A percentile compares a stretch with the other conserved stretches of the same genome.
Conservation (phyloP, 2,329 filamentous ascomycete species). For the Thielaviopsis cerberus region DNA sequence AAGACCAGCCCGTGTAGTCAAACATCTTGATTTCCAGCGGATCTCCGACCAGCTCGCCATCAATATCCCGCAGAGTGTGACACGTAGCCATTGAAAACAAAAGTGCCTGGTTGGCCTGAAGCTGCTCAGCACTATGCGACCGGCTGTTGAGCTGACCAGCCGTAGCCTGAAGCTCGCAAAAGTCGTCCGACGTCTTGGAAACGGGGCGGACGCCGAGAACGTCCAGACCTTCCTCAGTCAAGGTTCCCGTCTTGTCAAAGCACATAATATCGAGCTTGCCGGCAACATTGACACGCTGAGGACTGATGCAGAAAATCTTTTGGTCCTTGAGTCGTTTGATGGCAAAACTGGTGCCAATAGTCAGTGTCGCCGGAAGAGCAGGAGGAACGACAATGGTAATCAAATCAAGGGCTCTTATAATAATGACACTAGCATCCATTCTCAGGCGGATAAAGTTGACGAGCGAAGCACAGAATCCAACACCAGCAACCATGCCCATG, state of each 20-base stretch:
- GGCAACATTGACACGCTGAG: conserved; percentile 88
- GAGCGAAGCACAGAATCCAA: conserved; percentile 82
- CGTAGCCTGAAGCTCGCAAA: conserved; percentile 5
- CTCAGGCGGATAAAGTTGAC: conserved; percentile 79
- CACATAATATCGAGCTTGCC: conserved; percentile 92
- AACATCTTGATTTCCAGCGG: conserved; percentile 98
- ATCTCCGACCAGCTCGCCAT: conserved; percentile 78
- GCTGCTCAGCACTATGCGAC: conserved; percentile 32
- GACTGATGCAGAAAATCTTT: conserved; percentile 92
- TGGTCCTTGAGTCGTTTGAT: conserved; percentile 69
- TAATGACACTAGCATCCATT: conserved; percentile 73
- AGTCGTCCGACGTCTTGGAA: background rate
- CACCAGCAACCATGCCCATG: conserved; percentile 68
- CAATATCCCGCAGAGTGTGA: conserved; percentile 72
- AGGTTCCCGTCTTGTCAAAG: conserved; percentile 96
- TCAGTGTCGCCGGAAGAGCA: conserved; percentile 80
- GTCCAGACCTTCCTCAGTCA: conserved; percentile 91
- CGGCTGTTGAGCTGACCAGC: conserved; percentile 25
- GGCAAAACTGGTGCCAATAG: conserved; percentile 92
- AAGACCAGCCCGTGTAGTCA: conserved; percentile 83
- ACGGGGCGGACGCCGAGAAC: conserved; percentile 76
- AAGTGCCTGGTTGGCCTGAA: conserved; percentile 11
- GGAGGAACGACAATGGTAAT: conserved; percentile 97
- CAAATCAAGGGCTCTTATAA: conserved; percentile 78
- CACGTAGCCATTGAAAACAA: conserved; percentile 95